phyloP scores from a whole-genome alignment of 768 basidiomycete genomes.

The Mycena maculata region DNA sequence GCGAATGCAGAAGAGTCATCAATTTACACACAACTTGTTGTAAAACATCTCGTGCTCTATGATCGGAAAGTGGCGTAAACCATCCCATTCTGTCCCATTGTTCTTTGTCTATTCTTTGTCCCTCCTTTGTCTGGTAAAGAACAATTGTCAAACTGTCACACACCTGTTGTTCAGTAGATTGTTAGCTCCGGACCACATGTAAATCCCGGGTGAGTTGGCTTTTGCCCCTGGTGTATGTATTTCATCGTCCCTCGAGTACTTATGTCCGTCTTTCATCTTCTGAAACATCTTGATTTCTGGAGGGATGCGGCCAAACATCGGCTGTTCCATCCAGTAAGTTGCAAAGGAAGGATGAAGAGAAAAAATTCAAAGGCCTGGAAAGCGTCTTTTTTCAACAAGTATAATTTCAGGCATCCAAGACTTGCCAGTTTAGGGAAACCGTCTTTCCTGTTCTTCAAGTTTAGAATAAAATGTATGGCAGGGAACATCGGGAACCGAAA shows the following conservation, averaged over 20 bases:
- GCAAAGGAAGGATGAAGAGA: not conserved
- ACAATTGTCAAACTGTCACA: too few species aligned
- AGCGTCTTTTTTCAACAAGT: too few species aligned
- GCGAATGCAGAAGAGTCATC: too few species aligned
- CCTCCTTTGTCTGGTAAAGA: too few species aligned
- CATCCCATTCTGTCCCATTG: conserved; percentile 82
- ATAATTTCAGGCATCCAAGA: conserved; percentile 8
- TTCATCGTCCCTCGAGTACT: conserved; percentile 56
- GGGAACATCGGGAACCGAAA: not conserved
- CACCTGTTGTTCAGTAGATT: too few species aligned
- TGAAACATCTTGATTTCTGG: conserved; percentile 61
- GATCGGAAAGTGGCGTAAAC: conserved; percentile 63
- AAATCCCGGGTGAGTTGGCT: too few species aligned
- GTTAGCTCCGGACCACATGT: too few species aligned
- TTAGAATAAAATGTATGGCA: not conserved
- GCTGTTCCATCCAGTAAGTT: conserved; percentile 49
- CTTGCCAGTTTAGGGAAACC: conserved; percentile 74
- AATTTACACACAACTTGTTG: conserved; percentile 60
- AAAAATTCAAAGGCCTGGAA: conserved; percentile 81
- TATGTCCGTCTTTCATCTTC: conserved; percentile 28
- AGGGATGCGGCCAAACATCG: conserved; percentile 64
- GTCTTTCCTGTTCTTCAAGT: conserved; percentile 61
- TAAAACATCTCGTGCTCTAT: conserved; percentile 67
- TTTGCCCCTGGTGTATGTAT: too few species aligned
- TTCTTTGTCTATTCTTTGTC: too few species aligned